Evolutionary conservation across 306 rosid genomes (phyloP).

Genomic region (Abrus precatorius): DNA sequence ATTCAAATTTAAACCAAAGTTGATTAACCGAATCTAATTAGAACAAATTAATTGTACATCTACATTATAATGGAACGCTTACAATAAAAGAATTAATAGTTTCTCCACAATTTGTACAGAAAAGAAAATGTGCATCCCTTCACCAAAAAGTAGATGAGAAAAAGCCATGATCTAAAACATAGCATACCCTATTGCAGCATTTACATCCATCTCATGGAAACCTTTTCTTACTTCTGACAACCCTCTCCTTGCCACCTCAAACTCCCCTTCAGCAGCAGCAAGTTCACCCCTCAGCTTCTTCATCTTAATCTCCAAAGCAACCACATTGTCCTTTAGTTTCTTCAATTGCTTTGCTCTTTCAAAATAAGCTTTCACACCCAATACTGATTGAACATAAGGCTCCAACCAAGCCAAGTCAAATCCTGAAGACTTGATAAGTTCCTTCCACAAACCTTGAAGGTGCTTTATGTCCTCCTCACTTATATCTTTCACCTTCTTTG

Average conservation of each 20-base stretch:
- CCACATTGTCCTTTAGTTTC: slow-evolving; percentile 45
- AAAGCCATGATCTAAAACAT: slow-evolving; percentile 22
- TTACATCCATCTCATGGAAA: slow-evolving; percentile 41
- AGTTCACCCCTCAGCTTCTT: slow-evolving; percentile 48
- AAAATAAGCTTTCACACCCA: slow-evolving; percentile 43
- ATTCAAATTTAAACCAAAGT: not conserved
- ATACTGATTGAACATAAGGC: slow-evolving; percentile 52
- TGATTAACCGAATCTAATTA: not conserved
- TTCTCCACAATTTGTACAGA: slow-evolving; percentile 8
- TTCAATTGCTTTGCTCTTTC: slow-evolving; percentile 44
- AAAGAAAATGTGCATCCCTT: not conserved
- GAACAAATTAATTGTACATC: not conserved
- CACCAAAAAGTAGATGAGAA: not conserved
- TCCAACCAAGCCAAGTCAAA: slow-evolving; percentile 60
- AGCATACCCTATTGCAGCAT: slow-evolving; percentile 54
- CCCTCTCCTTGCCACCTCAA: slow-evolving; percentile 40
- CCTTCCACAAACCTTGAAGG: slow-evolving; percentile 51
- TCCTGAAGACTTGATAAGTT: slow-evolving; percentile 49
- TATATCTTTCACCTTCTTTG: slow-evolving; percentile 47
- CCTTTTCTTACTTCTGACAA: slow-evolving; percentile 45
- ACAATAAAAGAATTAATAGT: not conserved
- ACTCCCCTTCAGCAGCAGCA: slow-evolving; percentile 41
- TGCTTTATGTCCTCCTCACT: slow-evolving; percentile 34
- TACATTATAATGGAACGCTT: not conserved
- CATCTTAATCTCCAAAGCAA: slow-evolving; percentile 50